These are phyloP conservation scores for Coleophoma eucalyptorum DNA, from an alignment of 2,329 filamentous ascomycete genomes.

Conservation along the genomic window DNA sequence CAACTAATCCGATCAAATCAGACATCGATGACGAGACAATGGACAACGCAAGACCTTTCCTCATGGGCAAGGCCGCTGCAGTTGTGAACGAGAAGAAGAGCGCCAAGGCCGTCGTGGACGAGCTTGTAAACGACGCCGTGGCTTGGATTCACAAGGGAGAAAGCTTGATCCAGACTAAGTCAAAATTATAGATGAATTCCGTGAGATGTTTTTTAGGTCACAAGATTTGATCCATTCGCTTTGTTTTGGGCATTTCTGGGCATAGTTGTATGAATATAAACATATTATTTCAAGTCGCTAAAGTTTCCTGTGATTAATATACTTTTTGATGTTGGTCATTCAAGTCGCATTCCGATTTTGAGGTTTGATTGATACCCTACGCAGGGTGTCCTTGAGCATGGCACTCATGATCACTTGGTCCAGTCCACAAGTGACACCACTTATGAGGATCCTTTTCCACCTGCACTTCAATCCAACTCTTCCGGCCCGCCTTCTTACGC, in stretches of 20 bases:
- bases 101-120: conserved; percentile 89
- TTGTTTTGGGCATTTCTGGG: not conserved
- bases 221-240: not conserved
- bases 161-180: conserved; percentile 46
- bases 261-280: not conserved
- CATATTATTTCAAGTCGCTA: not conserved
- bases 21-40: conserved; percentile 78
- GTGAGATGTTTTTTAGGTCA: not conserved
- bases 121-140: conserved; percentile 83
- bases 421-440: conserved; percentile 14
- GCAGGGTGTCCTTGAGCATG: not conserved
- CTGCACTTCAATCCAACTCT: conserved; percentile 13
- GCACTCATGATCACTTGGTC: not conserved
- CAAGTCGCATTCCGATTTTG: too few species aligned
- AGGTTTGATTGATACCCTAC: too few species aligned
- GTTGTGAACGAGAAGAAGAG: conserved; percentile 90
- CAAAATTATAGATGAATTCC: conserved; percentile 55
- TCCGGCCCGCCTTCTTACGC: conserved; percentile 1
- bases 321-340: too few species aligned
- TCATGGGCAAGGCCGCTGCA: conserved; percentile 97
- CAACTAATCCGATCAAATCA: not conserved
- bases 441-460: conserved; percentile 13
- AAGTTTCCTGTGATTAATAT: too few species aligned
- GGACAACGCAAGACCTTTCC: conserved; percentile 84
- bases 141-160: conserved; percentile 65